Percentiles rank a stretch among this genome's conserved stretches.
phyloP scores from a whole-genome alignment of 139 green algal species.

The Tetraselmis striata region DNA sequence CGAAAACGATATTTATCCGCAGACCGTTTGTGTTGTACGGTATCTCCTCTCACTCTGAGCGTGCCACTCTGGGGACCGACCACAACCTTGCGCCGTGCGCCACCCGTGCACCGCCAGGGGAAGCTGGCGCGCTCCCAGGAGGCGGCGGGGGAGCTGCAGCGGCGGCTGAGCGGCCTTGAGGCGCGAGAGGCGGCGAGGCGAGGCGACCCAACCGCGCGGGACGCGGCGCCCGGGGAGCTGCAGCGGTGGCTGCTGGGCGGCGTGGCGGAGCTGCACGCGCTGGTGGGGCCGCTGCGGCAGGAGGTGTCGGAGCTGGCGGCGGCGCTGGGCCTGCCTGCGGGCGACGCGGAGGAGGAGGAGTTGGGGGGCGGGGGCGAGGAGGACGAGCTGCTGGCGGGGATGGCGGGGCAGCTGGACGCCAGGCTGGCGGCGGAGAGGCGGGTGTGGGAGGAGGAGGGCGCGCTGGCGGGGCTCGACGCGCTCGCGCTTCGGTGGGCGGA shows the following conservation, averaged over 20 bases:
- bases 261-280: background rate
- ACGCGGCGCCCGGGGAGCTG: background rate
- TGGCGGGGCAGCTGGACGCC: background rate
- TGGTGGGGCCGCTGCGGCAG: background rate
- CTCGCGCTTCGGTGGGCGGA: background rate
- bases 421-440: background rate
- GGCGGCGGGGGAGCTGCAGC: background rate
- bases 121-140: background rate
- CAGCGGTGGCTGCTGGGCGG: background rate
- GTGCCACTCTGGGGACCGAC: too few relatives aligned
- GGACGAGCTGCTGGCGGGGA: background rate
- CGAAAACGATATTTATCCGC: too few relatives aligned
- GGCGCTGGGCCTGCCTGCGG: background rate
- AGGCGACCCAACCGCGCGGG: background rate
- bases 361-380: too few relatives aligned
- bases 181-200: background rate
- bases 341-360: background rate
- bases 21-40: too few relatives aligned
- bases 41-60: too few relatives aligned
- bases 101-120: too few relatives aligned
- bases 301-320: background rate
- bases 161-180: background rate
- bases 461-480: background rate
- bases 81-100: too few relatives aligned
- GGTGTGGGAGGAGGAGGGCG: background rate